phyloP scores from a whole-genome alignment of 73 alveolate species.

The Paramecium caudatum region DNA sequence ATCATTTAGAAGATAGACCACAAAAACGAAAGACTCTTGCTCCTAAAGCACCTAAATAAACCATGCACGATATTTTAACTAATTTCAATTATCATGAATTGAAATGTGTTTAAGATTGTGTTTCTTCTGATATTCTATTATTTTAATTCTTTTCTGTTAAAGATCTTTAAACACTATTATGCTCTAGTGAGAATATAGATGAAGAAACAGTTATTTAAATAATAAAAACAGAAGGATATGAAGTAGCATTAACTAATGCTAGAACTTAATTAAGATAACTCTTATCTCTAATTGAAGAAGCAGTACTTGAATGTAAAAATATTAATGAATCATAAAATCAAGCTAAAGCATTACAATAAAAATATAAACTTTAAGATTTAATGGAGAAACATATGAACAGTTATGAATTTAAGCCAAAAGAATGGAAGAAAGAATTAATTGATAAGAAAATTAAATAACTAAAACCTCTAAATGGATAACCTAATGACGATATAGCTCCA shows the following conservation, averaged over 20 bases:
- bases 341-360: background rate
- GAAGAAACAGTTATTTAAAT: background rate
- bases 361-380: conserved; percentile 27
- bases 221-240: conserved; percentile 45
- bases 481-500: background rate
- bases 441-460: conserved; percentile 37
- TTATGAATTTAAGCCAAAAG: conserved; percentile 56
- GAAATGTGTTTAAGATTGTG: background rate
- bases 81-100: background rate
- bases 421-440: conserved; percentile 60
- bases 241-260: background rate
- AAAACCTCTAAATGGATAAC: conserved; percentile 32
- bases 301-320: background rate
- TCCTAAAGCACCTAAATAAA: background rate
- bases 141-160: background rate
- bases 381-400: conserved; percentile 19
- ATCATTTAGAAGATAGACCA: conserved; percentile 39
- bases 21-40: background rate
- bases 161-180: background rate
- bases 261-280: background rate
- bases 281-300: background rate
- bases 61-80: background rate
- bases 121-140: background rate
- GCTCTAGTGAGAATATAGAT: background rate
- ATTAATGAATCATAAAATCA: background rate